These are phyloP conservation scores for Acacia pycnantha DNA, from an alignment of 331 rosid species.

Conservation along the genomic window DNA sequence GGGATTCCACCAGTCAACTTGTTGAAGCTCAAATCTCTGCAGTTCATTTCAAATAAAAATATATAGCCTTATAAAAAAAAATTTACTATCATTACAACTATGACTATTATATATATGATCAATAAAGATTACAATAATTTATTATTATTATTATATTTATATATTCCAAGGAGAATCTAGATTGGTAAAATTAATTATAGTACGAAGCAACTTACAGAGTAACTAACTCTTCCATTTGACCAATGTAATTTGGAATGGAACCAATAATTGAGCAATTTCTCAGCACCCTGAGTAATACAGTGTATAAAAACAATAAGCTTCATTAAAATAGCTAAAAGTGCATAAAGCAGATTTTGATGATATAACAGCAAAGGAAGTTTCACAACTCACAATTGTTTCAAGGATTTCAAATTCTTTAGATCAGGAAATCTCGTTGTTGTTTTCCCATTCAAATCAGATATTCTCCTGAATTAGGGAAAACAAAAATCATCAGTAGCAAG, in stretches of 20 bases:
- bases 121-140: background rate
- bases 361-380: slow-evolving; percentile 9
- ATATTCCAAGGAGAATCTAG: background rate
- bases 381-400: slow-evolving; percentile 55
- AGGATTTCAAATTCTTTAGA: slow-evolving; percentile 39
- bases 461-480: slow-evolving; percentile 50
- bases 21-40: slow-evolving; percentile 85
- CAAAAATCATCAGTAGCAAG: slow-evolving; percentile 8
- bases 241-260: slow-evolving; percentile 49
- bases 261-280: slow-evolving; percentile 76
- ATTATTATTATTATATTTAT: background rate
- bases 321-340: background rate
- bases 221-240: slow-evolving; percentile 24
- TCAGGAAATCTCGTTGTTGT: slow-evolving; percentile 49
- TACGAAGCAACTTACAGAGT: slow-evolving; percentile 53
- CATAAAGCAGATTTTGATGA: background rate
- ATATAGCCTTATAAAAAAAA: background rate
- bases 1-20: slow-evolving; percentile 67
- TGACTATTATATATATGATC: background rate
- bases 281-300: slow-evolving; percentile 50
- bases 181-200: background rate
- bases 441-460: slow-evolving; percentile 69
- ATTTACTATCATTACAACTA: no score
- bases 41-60: slow-evolving; percentile 1
- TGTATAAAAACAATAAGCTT: background rate